Evolutionary conservation across 164 flowering plant genomes (phyloP).

Genomic region (Kingdonia uniflora): DNA sequence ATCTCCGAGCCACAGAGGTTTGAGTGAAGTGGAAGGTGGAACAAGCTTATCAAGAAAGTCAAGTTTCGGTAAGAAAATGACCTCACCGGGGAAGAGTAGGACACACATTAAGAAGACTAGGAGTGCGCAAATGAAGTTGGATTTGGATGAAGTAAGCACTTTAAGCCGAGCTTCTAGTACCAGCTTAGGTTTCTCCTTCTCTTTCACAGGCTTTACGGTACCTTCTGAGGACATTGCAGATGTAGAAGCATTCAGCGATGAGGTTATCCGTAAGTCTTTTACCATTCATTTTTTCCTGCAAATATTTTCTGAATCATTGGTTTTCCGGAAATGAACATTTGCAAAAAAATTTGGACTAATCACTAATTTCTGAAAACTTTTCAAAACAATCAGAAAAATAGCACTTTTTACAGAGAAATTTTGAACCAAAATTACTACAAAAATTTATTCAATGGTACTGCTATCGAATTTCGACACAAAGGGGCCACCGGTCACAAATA

Average conservation of each 20-base stretch:
- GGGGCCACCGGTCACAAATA: no score
- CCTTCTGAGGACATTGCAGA: slow-evolving; percentile 75
- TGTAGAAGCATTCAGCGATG: slow-evolving; percentile 57
- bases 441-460: no score
- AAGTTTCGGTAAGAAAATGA: slow-evolving; percentile 34
- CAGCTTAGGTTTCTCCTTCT: slow-evolving; percentile 83
- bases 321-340: no score
- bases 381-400: no score
- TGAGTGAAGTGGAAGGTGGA: slow-evolving; percentile 23
- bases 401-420: no score
- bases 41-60: slow-evolving; percentile 38
- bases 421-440: no score
- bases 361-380: no score
- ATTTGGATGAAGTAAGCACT: slow-evolving; percentile 56
- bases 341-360: no score
- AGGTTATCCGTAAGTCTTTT: slow-evolving; percentile 46
- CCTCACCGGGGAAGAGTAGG: slow-evolving; percentile 47
- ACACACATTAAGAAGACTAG: slow-evolving; percentile 74
- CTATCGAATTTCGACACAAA: no score
- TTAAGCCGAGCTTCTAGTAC: slow-evolving; percentile 94
- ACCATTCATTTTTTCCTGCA: not conserved
- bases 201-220: slow-evolving; percentile 81
- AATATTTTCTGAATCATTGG: not conserved
- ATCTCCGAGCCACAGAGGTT: slow-evolving; percentile 25
- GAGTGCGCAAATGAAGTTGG: slow-evolving; percentile 74